Base-by-base conservation (phyloP, 2,329 filamentous ascomycete genomes). In the Fusarium dimerum region DNA sequence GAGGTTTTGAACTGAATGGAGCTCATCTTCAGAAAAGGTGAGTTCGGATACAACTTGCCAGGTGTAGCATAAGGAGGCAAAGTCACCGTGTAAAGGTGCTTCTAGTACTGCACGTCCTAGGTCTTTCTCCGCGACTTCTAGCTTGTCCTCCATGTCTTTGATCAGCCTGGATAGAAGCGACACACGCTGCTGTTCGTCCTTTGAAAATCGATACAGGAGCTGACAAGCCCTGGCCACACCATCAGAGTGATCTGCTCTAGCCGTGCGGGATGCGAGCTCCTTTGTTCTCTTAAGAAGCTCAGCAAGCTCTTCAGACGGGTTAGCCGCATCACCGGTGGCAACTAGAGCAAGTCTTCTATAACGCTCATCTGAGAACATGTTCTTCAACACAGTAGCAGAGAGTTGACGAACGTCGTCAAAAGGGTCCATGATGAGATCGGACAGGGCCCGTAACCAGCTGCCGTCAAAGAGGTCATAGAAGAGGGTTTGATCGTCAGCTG, bases 181-280 rank as follows among this genome's bases (percentile, higher is more conserved):
- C 5, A 81, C 56, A 11, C 75, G 77, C 11, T 71, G 68, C 3
- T 76, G 65, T n/a, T 72, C 67, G 2, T 69, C 70, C 16, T 66
- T 65, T 13, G 81, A 75, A 67, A 85, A 83, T 40, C 76, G 76
- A 66, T 86, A 90, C 5, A 91, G 70, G 15, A 96, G 74, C 40
- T 89, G 85, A 55, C 87, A 88, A 3, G 87, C 78, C 48, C 90
- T 85, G 34, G 92, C 93, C 44, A 94, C 86, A 10, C 93, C 93
- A 71, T 99, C 93, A 2, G 92, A 92, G 68, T 96, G 90, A 67
- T 97, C 92, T 12, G 92, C 93, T 55, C 94, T 83, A 18, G 90
- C 90, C 5, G 91, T 96, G 26, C 75, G 77, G 18, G 85, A 78
- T 52, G 90, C 86, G 34, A 83, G 74, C 5, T 72, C 70, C 51